phyloP scores from a whole-genome alignment of 805 yeast species.

The Metschnikowia orientalis region DNA sequence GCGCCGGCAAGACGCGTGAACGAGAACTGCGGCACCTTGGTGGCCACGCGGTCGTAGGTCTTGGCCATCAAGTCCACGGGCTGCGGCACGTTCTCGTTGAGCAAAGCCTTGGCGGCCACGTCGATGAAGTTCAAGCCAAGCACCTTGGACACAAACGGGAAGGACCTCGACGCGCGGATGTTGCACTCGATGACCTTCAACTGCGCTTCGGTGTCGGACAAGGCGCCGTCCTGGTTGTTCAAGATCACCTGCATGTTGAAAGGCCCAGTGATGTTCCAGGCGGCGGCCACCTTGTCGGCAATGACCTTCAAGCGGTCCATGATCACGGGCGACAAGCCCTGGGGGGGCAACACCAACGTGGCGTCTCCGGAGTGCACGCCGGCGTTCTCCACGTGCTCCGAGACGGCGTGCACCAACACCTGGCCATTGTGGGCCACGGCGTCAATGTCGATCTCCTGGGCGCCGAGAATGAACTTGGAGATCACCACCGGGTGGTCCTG shows the following conservation, averaged over 20 bases:
- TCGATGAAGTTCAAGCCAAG: slow-evolving; percentile 92
- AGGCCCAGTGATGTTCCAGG: slow-evolving; percentile 96
- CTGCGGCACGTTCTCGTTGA: slow-evolving; percentile 66
- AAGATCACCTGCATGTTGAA: slow-evolving; percentile 97
- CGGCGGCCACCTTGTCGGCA: slow-evolving; percentile 89
- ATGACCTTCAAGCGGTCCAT: slow-evolving; percentile 76
- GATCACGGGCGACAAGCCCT: slow-evolving; percentile 58
- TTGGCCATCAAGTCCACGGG: slow-evolving; percentile 82
- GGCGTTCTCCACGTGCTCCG: slow-evolving; percentile 97
- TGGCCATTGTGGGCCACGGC: slow-evolving; percentile 90
- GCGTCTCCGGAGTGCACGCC: slow-evolving; percentile 99
- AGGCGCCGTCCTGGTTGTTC: slow-evolving; percentile 33
- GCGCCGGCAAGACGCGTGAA: slow-evolving; percentile 99
- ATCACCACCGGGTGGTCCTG: slow-evolving; percentile 97
- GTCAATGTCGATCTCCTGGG: slow-evolving; percentile 95
- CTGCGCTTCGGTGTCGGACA: slow-evolving; percentile 49
- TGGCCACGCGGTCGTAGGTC: slow-evolving; percentile 79
- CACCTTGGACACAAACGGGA: slow-evolving; percentile 98
- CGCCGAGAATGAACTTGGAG: slow-evolving; percentile 92
- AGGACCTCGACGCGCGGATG: slow-evolving; percentile 96
- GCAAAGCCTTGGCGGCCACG: slow-evolving; percentile 84
- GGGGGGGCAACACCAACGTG: slow-evolving; percentile 91
- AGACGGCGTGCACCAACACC: slow-evolving; percentile 89
- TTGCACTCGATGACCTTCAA: slow-evolving; percentile 98
- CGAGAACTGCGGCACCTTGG: slow-evolving; percentile 97